Conservation (phyloP, 108 stramenopile genomes). For the Skeletonema marinoi region DNA sequence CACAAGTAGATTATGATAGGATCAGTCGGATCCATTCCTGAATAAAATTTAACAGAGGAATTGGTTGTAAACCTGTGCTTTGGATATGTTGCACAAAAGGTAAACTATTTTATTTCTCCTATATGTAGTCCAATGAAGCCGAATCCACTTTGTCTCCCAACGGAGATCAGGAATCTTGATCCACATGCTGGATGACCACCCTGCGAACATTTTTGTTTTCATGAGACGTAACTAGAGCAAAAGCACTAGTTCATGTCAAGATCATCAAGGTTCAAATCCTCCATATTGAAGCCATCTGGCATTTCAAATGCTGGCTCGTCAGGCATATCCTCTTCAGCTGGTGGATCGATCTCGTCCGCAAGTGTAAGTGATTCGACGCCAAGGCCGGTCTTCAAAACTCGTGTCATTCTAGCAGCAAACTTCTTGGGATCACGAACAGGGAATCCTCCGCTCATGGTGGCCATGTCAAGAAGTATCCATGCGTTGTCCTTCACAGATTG, state of each 20-base stretch:
- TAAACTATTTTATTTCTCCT: background rate
- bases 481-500: conserved; percentile 88
- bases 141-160: background rate
- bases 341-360: conserved; percentile 91
- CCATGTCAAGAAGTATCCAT: conserved; percentile 97
- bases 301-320: conserved; percentile 74
- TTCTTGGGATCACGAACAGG: conserved; percentile 84
- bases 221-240: too few relatives aligned
- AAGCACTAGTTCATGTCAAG: too few relatives aligned
- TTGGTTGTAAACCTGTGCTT: too few relatives aligned
- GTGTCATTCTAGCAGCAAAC: conserved; percentile 88
- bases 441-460: conserved; percentile 94
- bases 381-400: conserved; percentile 76
- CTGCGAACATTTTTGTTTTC: too few relatives aligned
- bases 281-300: conserved; percentile 52
- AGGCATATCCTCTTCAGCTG: conserved; percentile 88
- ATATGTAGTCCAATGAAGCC: background rate
- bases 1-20: background rate
- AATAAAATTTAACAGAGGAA: background rate
- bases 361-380: conserved; percentile 84
- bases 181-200: too few relatives aligned
- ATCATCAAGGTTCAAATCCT: conserved; percentile 49
- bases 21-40: too few relatives aligned
- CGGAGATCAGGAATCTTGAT: background rate
- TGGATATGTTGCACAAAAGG: background rate